Conservation (phyloP, 2,329 filamentous ascomycete genomes). For the Paecilomyces fulvus region DNA sequence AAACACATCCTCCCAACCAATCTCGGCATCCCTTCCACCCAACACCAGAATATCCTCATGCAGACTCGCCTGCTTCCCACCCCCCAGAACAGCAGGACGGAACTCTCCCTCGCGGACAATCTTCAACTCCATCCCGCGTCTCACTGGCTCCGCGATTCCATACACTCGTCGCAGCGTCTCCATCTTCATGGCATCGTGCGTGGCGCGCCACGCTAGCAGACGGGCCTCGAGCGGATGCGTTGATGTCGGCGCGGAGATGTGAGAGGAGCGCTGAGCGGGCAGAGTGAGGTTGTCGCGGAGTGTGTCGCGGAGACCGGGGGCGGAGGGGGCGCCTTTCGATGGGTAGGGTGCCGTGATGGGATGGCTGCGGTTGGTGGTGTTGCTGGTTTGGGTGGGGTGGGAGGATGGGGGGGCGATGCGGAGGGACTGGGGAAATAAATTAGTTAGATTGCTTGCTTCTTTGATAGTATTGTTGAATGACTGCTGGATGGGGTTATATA, state of each 20-base stretch:
- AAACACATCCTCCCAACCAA: constrained; percentile 93
- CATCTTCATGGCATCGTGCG: constrained; percentile 83
- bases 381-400: constrained; percentile 59
- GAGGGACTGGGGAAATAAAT: constrained; percentile 62
- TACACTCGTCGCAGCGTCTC: constrained; percentile 77
- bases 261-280: constrained; percentile 38
- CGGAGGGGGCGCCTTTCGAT: constrained; percentile 71
- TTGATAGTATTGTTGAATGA: background rate
- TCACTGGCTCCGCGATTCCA: constrained; percentile 85
- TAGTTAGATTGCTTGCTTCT: background rate
- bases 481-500: background rate
- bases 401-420: constrained; percentile 69
- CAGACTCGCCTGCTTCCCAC: constrained; percentile 51
- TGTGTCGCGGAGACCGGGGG: constrained; percentile 86
- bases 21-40: constrained; percentile 63
- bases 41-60: constrained; percentile 75
- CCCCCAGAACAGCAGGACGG: constrained; percentile 62
- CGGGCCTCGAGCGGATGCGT: constrained; percentile 87
- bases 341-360: constrained; percentile 44
- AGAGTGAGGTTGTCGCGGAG: constrained; percentile 75
- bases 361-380: constrained; percentile 54
- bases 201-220: constrained; percentile 80
- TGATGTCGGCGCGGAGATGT: constrained; percentile 45
- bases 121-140: constrained; percentile 90
- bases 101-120: constrained; percentile 69